Base-by-base conservation (phyloP, 768 basidiomycete species). In the Rickenella mellea region DNA sequence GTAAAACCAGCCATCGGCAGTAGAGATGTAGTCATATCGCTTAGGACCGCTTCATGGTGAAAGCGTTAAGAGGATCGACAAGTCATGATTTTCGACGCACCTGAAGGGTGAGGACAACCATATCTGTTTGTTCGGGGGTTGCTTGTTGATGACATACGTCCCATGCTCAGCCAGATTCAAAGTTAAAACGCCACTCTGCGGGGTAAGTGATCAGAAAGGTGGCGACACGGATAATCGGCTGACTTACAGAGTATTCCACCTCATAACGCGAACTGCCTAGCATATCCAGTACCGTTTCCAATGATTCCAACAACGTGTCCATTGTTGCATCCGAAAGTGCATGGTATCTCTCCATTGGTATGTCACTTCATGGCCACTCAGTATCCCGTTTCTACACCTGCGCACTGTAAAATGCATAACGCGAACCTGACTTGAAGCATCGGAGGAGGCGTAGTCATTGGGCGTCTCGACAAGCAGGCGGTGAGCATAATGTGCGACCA, bases 71-170 rank as follows among this genome's bases (percentile, higher is more conserved):
- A 21, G 5, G 8, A 39, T 21, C 24, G 19, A 44, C 21, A 28
- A 26, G 27, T 29, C 31, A 38, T 35, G 40, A 44, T 33, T 14
- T n/a, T n/a, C 30, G 26, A 56, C 67, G 28, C 49, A 90, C 91
- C 87, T 89, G 50, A 77, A 58, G 0, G 92, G 92, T 7, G 86
- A 90, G 4, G 89, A 92, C 15, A 96, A 69, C 92, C 92, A 96
- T 51, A 96, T 94, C 57, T 96, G 92, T 64, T 90, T 90, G 58
- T 96, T 96, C 5, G 92, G 92, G 9, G 92, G 92, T 57, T 96
- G 92, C 68, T 94, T 96, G 64, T 96, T 96, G 63, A 96, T 82
- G 22, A 94, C 92, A 63, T 94, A 96, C 9, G 86, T 94, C 11
- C 89, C 90, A 42, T 79, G 65, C 29, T 70, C 64, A 24, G 81